These are phyloP conservation scores for Metrosideros polymorpha DNA, from an alignment of 441 rosid genomes.

Conservation along the genomic window DNA sequence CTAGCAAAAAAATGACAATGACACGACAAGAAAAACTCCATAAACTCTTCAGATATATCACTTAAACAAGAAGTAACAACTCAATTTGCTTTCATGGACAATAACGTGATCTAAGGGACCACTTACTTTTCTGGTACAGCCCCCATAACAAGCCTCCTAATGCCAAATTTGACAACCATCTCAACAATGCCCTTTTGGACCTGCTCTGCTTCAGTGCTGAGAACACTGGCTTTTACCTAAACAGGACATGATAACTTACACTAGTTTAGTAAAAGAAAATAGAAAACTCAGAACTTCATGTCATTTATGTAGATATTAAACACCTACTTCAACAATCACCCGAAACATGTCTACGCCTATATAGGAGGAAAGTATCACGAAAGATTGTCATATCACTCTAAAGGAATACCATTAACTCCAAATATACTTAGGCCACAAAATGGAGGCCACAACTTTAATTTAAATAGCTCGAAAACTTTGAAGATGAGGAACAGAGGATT, in stretches of 20 bases:
- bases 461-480: background rate
- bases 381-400: too few species aligned
- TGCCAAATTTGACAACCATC: slow-evolving; percentile 25
- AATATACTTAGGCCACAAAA: background rate
- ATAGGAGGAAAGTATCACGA: background rate
- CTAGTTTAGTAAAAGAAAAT: background rate
- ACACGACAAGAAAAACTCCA: background rate
- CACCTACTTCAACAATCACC: background rate
- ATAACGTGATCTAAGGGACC: background rate
- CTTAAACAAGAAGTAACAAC: background rate
- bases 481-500: background rate
- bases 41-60: background rate
- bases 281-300: background rate
- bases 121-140: slow-evolving; percentile 41
- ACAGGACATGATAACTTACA: slow-evolving; percentile 1
- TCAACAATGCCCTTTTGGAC: slow-evolving; percentile 48
- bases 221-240: slow-evolving; percentile 38
- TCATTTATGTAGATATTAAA: background rate
- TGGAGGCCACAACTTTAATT: background rate
- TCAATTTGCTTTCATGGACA: background rate
- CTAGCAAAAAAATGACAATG: background rate
- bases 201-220: slow-evolving; percentile 39
- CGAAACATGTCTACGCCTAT: background rate
- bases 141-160: slow-evolving; percentile 61
- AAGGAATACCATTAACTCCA: background rate